Evolutionary conservation across 148 eudicot genomes (phyloP), one percentile per base, ranked within the genome.

Genomic region (Rhododendron molle): DNA sequence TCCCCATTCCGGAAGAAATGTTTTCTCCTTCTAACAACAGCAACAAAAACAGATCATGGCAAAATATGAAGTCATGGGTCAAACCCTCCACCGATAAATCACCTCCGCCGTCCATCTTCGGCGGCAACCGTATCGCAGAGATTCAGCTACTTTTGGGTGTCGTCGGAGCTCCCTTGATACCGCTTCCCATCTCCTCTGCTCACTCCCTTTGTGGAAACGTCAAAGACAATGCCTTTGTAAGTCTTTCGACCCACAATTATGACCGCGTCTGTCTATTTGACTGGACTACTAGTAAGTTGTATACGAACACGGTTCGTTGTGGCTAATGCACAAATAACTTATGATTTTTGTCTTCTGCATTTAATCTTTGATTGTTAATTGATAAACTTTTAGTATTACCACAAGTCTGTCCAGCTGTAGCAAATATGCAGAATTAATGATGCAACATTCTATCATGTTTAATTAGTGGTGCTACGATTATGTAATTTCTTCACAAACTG

Each of bases 1-100:
- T 96, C 20, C 99, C 99, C 10, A 93, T 96, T 74, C 99, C 99
- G 0, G 99, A 96, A 62, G 99, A 96, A 76, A 94, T 89, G 92
- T 91, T 93, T 58, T 89, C 89, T 73, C 79, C 93, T 18, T 30
- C 88, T 11, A 12, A 28, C 38, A 30, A 30, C 40, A 88, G 84
- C 47, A 89, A 87, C 78, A 95, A 90, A 52, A 79, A 56, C 83
- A 85, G 34, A 38, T 86, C 91, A 34, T 93, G 99, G 99, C 94
- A 90, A 11, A 90, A 89, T 84, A 92, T 96, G 94, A 93, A 85
- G 8, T 91, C 95, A 0, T 96, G 99, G 98, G 89, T 93, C 60
- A 93, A 89, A 86, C 81, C 93, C 3, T 83, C 89, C 83, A 73
- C 87, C 28, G 40, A 21, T 3, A 15, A 8, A 15, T 54, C 92